Conservation (phyloP, 2,329 filamentous ascomycete genomes). For the Dryadomyces quercus-mongolicae region DNA sequence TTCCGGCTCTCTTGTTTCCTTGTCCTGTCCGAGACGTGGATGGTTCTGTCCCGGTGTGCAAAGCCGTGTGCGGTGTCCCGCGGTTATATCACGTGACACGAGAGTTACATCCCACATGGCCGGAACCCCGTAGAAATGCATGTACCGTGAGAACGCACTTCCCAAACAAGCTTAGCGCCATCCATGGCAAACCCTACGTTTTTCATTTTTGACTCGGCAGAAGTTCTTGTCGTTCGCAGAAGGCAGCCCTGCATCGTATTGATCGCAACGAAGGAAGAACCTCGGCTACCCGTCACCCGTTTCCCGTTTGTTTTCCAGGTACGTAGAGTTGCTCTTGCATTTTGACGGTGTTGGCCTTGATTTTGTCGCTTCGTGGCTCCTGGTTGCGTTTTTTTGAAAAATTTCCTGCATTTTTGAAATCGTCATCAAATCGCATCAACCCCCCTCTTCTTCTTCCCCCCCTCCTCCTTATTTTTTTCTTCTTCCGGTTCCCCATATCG, state of each 20-base stretch:
- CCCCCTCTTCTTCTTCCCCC: background rate
- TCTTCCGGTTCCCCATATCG: background rate
- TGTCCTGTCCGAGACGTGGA: too few species aligned
- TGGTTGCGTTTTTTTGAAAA: background rate
- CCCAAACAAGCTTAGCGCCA: conserved; percentile 6
- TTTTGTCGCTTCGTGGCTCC: background rate
- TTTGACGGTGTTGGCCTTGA: background rate
- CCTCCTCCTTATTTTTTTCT: background rate
- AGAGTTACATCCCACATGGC: background rate
- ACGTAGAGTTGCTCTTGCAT: background rate
- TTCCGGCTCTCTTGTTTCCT: too few species aligned
- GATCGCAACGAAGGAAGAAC: background rate
- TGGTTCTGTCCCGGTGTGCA: background rate
- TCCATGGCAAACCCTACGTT: conserved; percentile 6
- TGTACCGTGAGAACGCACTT: background rate
- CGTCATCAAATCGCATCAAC: background rate
- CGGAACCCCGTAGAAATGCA: background rate
- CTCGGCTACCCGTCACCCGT: background rate
- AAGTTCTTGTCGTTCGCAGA: background rate
- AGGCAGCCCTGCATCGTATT: background rate
- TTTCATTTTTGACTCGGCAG: conserved; percentile 4
- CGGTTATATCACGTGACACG: background rate
- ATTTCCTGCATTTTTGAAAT: background rate
- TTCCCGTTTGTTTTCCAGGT: background rate
- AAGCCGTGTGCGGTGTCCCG: background rate